These are phyloP conservation scores for Musa beccarii DNA, from an alignment of 176 grass and related monocot species.

Conservation along the genomic window DNA sequence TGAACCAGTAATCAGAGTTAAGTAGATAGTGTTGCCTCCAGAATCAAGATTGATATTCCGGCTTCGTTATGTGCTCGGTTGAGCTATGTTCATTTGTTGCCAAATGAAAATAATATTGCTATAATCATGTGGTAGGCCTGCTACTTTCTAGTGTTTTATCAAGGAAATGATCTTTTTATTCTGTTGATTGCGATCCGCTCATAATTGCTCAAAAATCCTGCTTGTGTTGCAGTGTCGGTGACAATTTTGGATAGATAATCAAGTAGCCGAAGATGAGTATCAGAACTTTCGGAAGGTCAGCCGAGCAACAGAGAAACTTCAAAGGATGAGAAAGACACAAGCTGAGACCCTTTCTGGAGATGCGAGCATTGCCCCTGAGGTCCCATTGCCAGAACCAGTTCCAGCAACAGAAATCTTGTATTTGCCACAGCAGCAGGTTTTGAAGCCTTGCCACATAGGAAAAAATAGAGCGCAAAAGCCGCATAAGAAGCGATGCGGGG, in stretches of 20 bases:
- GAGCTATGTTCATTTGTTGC: too few relatives aligned
- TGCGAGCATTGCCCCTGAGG: conserved; percentile 36
- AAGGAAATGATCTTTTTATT: neutral
- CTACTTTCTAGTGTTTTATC: neutral
- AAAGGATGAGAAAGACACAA: conserved; percentile 46
- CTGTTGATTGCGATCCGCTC: neutral
- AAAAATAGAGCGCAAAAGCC: conserved; percentile 55
- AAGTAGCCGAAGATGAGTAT: conserved; percentile 58
- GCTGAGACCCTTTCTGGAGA: conserved; percentile 40
- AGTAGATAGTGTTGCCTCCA: too few relatives aligned
- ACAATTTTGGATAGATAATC: conserved; percentile 88
- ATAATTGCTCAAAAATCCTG: neutral
- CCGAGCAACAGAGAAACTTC: conserved; percentile 36
- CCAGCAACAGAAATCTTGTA: conserved; percentile 20
- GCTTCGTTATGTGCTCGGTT: too few relatives aligned
- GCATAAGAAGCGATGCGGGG: conserved; percentile 15
- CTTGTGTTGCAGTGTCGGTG: conserved; percentile 43
- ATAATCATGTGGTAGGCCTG: neutral
- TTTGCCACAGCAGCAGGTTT: conserved; percentile 26
- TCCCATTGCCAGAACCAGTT: conserved; percentile 27
- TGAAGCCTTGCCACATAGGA: conserved; percentile 50
- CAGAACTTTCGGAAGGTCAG: conserved; percentile 56
- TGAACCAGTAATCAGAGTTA: too few relatives aligned
- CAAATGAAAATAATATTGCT: too few relatives aligned
- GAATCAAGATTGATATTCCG: too few relatives aligned